Evolutionary conservation across 2,329 filamentous ascomycete genomes (phyloP).

Genomic region (Nothophaeocryptopus gaeumannii): DNA sequence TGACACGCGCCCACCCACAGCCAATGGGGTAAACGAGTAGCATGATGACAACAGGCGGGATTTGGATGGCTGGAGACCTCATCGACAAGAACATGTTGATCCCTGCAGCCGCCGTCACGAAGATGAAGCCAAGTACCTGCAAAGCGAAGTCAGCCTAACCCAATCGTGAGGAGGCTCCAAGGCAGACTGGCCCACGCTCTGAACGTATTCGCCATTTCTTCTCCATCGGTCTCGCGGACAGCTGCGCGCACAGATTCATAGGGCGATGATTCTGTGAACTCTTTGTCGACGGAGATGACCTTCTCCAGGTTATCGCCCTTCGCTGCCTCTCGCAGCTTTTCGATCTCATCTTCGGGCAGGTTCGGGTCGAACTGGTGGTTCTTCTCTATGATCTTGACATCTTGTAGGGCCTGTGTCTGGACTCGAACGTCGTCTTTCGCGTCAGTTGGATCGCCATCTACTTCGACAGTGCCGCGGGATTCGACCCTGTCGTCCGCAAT

Average conservation of each 20-base stretch:
- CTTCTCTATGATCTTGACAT: conserved; percentile 13
- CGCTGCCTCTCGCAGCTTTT: conserved; percentile 16
- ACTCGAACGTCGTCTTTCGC: conserved; percentile 4
- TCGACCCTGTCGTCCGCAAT: too few species aligned
- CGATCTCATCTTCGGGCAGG: conserved; percentile 18
- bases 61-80: conserved; percentile 83
- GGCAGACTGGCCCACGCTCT: conserved; percentile 40
- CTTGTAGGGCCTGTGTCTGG: conserved; percentile 15
- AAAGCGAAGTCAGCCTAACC: too few species aligned
- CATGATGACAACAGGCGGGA: conserved; percentile 81
- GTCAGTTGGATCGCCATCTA: too few species aligned
- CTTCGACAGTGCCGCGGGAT: too few species aligned
- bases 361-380: conserved; percentile 21
- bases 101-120: conserved; percentile 43
- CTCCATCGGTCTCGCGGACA: conserved; percentile 47
- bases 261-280: conserved; percentile 16
- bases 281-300: conserved; percentile 13
- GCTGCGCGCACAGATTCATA: conserved; percentile 39
- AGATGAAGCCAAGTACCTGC: conserved; percentile 37
- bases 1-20: conserved; percentile 69
- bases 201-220: conserved; percentile 39
- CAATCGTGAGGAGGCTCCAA: conserved; percentile 16
- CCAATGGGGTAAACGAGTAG: conserved; percentile 80
- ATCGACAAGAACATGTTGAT: conserved; percentile 80
- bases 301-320: conserved; percentile 15